Evolutionary conservation across 805 yeast genomes (phyloP).

Genomic region (Zygotorulaspora sp.): DNA sequence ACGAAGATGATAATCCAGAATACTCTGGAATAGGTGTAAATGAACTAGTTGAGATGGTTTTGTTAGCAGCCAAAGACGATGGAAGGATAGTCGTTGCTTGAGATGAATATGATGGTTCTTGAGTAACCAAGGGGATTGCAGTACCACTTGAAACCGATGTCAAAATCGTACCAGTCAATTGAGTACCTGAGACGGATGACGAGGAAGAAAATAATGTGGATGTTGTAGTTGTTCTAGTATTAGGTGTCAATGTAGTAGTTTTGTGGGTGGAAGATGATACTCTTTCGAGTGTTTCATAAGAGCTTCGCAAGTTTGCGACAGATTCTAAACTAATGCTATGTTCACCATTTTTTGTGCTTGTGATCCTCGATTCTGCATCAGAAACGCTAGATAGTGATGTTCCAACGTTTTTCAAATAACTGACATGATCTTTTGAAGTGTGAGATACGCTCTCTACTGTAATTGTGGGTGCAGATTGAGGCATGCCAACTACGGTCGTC

Average conservation of each 20-base stretch:
- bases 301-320: too few relatives aligned
- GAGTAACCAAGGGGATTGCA: constrained; percentile 33
- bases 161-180: constrained; percentile 30
- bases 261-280: constrained; percentile 4
- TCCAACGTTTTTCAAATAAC: neutral
- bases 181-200: constrained; percentile 11
- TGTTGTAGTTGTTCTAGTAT: constrained; percentile 20
- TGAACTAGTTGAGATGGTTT: constrained; percentile 9
- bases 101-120: constrained; percentile 28
- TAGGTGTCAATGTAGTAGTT: constrained; percentile 13
- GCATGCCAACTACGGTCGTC: too few relatives aligned
- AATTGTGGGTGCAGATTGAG: neutral
- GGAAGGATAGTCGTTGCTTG: constrained; percentile 32
- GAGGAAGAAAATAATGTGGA: constrained; percentile 15
- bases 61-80: constrained; percentile 26
- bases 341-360: too few relatives aligned
- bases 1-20: neutral
- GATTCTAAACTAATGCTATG: neutral
- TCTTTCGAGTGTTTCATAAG: too few relatives aligned
- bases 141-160: constrained; percentile 31
- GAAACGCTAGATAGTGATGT: neutral
- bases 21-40: neutral
- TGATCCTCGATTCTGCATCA: neutral
- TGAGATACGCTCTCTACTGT: neutral
- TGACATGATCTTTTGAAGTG: neutral